Conservation (phyloP, 371 early-diverging fungal species). For the Apophysomyces sp. region DNA sequence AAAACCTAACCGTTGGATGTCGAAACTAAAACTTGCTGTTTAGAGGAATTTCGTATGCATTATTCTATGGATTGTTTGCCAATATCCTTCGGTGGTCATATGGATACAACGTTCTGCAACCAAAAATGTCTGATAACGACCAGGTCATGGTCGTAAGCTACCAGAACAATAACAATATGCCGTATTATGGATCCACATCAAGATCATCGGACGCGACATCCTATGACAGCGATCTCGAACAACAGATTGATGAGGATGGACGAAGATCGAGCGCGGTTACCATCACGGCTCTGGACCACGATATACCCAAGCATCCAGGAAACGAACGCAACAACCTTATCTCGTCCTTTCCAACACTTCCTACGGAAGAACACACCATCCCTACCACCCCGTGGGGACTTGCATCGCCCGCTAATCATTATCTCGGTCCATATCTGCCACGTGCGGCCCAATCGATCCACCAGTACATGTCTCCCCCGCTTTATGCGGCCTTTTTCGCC, state of each 20-base stretch:
- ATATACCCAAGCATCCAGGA: neutral
- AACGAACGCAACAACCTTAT: neutral
- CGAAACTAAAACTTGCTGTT: neutral
- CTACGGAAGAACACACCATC: neutral
- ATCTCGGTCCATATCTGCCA: neutral
- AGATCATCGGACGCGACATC: neutral
- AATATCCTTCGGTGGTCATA: constrained; percentile 79
- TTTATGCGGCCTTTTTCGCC: constrained; percentile 60
- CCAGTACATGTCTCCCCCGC: constrained; percentile 61
- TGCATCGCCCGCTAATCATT: too few relatives aligned
- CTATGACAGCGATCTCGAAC: neutral
- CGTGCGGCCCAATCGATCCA: constrained; percentile 3
- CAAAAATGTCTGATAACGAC: neutral
- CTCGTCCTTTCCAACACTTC: neutral
- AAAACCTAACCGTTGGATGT: too few relatives aligned
- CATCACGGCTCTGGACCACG: neutral
- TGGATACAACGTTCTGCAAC: constrained; percentile 61
- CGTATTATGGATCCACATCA: neutral
- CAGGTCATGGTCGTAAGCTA: too few relatives aligned
- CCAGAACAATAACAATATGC: neutral
- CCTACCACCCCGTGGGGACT: too few relatives aligned
- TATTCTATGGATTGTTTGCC: constrained; percentile 75
- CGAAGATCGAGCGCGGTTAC: neutral
- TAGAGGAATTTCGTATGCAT: constrained; percentile 74
- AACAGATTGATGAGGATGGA: too few relatives aligned